These are phyloP conservation scores for Cryptococcus wingfieldii DNA, from an alignment of 1,284 basidiomycete species.

Conservation along the genomic window DNA sequence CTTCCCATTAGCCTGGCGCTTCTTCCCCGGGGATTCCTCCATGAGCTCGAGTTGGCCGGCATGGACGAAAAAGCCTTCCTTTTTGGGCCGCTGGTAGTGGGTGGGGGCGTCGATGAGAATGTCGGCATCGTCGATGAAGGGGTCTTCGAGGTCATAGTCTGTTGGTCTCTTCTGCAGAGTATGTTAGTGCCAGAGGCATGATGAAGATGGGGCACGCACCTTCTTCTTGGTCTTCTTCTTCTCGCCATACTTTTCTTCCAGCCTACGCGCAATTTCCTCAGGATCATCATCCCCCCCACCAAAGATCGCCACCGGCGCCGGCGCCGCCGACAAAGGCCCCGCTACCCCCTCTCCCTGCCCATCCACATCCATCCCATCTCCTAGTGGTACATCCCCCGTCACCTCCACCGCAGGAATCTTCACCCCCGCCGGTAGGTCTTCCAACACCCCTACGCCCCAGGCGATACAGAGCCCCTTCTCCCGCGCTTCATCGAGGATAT, in stretches of 20 bases:
- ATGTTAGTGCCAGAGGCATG: background rate
- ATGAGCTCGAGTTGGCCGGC: conserved; percentile 74
- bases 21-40: conserved; percentile 20
- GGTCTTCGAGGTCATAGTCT: conserved; percentile 83
- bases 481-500: conserved; percentile 35
- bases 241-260: conserved; percentile 38
- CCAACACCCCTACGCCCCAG: conserved; percentile 16
- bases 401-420: background rate
- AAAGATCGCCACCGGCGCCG: conserved; percentile 5
- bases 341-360: conserved; percentile 10
- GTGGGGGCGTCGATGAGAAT: conserved; percentile 83
- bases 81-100: conserved; percentile 86
- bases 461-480: conserved; percentile 24
- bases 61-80: conserved; percentile 90
- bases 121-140: conserved; percentile 97
- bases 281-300: conserved; percentile 16
- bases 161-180: conserved; percentile 55
- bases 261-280: conserved; percentile 30
- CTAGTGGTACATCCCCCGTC: background rate
- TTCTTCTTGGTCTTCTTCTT: conserved; percentile 18
- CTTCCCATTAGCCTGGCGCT: background rate
- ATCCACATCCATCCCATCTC: background rate
- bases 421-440: conserved; percentile 5
- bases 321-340: too few species aligned
- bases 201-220: background rate